phyloP scores from a whole-genome alignment of 352 stramenopile genomes.

The Saprolegnia parasitica region DNA sequence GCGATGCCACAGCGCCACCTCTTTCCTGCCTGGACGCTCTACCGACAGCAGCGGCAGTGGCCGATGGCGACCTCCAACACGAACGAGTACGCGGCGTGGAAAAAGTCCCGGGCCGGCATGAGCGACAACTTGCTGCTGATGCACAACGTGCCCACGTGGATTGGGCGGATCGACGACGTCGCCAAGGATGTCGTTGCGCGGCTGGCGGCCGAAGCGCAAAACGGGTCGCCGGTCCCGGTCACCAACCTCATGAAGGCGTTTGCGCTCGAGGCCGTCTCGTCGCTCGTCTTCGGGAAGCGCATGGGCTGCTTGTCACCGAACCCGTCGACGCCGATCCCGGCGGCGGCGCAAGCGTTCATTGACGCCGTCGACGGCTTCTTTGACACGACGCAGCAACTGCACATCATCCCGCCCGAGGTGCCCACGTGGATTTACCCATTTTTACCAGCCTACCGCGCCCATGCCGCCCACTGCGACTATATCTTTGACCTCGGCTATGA shows the following conservation, averaged over 20 bases:
- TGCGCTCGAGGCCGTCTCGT: neutral
- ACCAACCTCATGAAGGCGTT: neutral
- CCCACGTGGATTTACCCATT: neutral
- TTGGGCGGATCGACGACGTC: conserved; percentile 1
- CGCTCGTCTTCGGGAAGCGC: conserved; percentile 8
- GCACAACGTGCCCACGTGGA: neutral
- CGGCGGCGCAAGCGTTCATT: neutral
- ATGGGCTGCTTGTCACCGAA: neutral
- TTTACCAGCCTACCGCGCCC: neutral
- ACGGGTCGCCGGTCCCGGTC: neutral
- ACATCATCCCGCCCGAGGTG: neutral
- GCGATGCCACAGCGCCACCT: neutral
- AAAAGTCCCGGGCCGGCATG: neutral
- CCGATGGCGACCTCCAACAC: neutral
- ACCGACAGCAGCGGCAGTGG: neutral
- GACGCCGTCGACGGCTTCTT: neutral
- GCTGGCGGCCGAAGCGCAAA: neutral
- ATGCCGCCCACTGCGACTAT: neutral
- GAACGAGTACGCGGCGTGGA: neutral
- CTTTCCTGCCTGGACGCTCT: neutral
- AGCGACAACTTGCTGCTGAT: neutral
- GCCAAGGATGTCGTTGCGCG: neutral
- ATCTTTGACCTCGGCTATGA: conserved; percentile 2
- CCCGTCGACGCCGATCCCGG: neutral
- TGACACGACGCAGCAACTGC: neutral